phyloP scores from a whole-genome alignment of 2,329 filamentous ascomycete species.

The Nemania sp. region DNA sequence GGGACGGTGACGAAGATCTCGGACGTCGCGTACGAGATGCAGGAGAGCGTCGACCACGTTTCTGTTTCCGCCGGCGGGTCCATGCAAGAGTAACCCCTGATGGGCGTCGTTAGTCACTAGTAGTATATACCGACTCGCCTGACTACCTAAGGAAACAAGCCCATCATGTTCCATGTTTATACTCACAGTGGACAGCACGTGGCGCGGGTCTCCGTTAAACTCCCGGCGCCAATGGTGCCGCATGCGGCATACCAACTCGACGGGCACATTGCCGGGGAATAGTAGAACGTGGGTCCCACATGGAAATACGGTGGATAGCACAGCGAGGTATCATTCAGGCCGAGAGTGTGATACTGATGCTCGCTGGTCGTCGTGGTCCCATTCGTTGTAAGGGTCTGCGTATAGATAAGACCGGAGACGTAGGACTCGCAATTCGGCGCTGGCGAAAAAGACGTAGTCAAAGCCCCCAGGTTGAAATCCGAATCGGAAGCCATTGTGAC shows the following conservation, averaged over 20 bases:
- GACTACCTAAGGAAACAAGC: not conserved
- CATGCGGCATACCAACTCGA: conserved; percentile 6
- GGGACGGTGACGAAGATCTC: conserved; percentile 15
- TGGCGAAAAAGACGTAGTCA: conserved; percentile 8
- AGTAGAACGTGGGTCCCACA: conserved; percentile 4
- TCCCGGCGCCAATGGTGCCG: not conserved
- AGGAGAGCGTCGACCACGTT: conserved; percentile 21
- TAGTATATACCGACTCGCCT: not conserved
- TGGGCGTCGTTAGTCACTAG: not conserved
- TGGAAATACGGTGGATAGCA: conserved; percentile 15
- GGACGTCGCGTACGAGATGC: conserved; percentile 11
- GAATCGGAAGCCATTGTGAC: too few species aligned
- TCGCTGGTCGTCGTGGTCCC: not conserved
- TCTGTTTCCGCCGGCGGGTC: not conserved
- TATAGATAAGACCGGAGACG: conserved; percentile 17
- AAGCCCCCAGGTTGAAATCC: conserved; percentile 8
- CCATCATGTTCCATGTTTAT: too few species aligned
- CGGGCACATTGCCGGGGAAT: conserved; percentile 19
- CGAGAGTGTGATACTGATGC: conserved; percentile 19
- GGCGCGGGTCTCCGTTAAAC: conserved; percentile 11
- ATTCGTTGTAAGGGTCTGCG: not conserved
- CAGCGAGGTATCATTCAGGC: conserved; percentile 1
- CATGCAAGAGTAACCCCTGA: conserved; percentile 13
- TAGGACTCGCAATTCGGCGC: conserved; percentile 7
- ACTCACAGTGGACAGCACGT: conserved; percentile 25